Evolutionary conservation across 2,329 filamentous ascomycete species (phyloP), one percentile per base, ranked within the genome.

Genomic region (Aureobasidium sp.): DNA sequence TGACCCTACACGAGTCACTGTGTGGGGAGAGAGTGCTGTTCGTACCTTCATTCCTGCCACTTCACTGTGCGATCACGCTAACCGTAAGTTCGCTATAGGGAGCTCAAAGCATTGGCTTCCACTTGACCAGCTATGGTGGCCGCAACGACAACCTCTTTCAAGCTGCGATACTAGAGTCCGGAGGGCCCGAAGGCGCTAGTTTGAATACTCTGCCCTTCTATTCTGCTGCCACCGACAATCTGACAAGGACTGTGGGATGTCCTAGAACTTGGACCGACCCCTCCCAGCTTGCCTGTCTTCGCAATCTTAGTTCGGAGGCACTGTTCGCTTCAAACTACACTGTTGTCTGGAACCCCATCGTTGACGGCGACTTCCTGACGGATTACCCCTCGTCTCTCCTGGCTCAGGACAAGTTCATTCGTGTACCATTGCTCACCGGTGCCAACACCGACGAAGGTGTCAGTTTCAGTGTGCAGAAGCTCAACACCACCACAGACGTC

Each of bases 11-110:
- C 79, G 81, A 61, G 77, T 87, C 27, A 87, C 83, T 1, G 68
- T 86, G 55, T 83, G 83, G 80, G 86, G 84, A 38, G 79, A 84
- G 70, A 80, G 76, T 3, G 80, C 81, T 0, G 33, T 35, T 35
- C 10, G 33, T 35, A 35, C 3, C 33, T 31, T 10, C 29, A 6
- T 35, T 35, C 6, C 13, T 35, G n/a, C 33, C 10, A 3, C 9
- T 35, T 35, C 33, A 8, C 33, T 35, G 7, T 6, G 13, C 6
- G 13, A 8, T 35, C 29, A 15, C 13, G 33, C 33, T 35, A 13
- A 35, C 13, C 10, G 33, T 35, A 11, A 35, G 6, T 15, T 35
- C 10, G 13, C 13, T 35, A 29, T 11, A 35, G 33, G 75, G 75
- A 35, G 75, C 64, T 1, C 66, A 69, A 3, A 72, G 70, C 6